Evolutionary conservation across 495 filamentous ascomycete genomes (phyloP).

Genomic region (Penicillium odoratum): DNA sequence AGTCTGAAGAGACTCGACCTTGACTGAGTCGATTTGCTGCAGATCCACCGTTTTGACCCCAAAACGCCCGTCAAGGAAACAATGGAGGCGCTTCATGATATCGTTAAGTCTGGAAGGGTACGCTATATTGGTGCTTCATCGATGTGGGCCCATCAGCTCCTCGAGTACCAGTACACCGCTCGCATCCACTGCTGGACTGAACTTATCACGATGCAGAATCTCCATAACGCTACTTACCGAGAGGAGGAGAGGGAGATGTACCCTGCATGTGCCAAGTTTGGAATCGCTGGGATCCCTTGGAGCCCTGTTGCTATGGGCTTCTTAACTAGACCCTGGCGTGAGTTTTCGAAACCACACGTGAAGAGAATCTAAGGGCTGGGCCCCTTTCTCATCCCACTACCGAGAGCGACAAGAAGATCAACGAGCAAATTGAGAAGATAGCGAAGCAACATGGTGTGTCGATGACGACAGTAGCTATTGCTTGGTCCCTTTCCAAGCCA

Average conservation of each 20-base stretch:
- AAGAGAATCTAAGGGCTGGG: constrained; percentile 8
- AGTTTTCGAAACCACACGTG: constrained; percentile 19
- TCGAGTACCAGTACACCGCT: constrained; percentile 61
- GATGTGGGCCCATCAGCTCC: constrained; percentile 70
- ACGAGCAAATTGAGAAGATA: constrained; percentile 58
- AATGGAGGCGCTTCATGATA: constrained; percentile 70
- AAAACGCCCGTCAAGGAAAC: constrained; percentile 65
- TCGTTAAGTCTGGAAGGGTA: constrained; percentile 63
- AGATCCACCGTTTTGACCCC: constrained; percentile 63
- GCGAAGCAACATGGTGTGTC: constrained; percentile 56
- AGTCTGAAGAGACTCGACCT: constrained; percentile 65
- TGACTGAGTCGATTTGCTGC: constrained; percentile 70
- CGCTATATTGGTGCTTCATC: constrained; percentile 67
- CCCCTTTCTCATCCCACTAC: neutral
- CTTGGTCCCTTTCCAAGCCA: constrained; percentile 58
- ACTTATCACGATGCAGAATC: constrained; percentile 76
- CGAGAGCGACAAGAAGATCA: constrained; percentile 38
- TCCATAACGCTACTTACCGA: constrained; percentile 69
- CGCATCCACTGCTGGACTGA: constrained; percentile 68
- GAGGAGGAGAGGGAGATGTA: constrained; percentile 82
- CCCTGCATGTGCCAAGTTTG: constrained; percentile 63
- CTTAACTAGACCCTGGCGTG: constrained; percentile 36
- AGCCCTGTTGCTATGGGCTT: constrained; percentile 48
- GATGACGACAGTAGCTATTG: constrained; percentile 63
- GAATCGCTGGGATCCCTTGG: constrained; percentile 62